Conservation (phyloP, 2,329 filamentous ascomycete genomes). For the Fusarium sp. region DNA sequence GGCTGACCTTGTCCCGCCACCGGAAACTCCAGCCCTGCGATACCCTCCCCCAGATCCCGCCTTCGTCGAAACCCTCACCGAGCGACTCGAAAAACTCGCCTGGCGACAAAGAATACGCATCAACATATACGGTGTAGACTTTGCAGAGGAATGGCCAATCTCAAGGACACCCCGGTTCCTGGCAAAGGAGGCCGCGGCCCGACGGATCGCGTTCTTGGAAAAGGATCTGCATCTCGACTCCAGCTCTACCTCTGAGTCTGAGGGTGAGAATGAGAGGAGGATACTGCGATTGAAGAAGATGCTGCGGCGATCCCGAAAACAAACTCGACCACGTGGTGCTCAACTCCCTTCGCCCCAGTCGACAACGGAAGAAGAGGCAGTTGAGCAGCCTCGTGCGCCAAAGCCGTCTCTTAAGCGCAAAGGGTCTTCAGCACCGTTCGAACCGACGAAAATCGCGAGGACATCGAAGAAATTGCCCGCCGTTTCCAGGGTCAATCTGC, state of each 20-base stretch:
- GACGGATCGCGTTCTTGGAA: neutral
- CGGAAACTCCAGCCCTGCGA: neutral
- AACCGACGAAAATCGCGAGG: neutral
- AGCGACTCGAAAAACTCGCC: neutral
- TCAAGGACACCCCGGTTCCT: neutral
- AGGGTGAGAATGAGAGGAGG: neutral
- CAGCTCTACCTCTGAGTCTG: neutral
- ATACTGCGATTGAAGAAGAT: neutral
- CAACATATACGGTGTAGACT: neutral
- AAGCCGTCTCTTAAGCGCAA: neutral
- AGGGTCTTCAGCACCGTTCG: neutral
- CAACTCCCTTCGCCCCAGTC: neutral
- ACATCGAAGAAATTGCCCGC: neutral
- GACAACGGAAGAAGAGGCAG: neutral
- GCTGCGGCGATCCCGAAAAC: neutral
- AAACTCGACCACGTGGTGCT: neutral
- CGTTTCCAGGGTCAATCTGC: neutral
- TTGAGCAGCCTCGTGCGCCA: neutral
- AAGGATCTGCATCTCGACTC: neutral
- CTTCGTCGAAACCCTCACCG: neutral
- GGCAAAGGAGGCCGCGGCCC: neutral
- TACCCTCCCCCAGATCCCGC: neutral
- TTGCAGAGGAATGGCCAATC: slow-evolving; percentile 3
- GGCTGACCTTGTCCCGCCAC: neutral
- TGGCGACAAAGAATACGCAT: neutral